Base-by-base conservation (phyloP, 78 protist species). In the Dictyostelium firmibasis region DNA sequence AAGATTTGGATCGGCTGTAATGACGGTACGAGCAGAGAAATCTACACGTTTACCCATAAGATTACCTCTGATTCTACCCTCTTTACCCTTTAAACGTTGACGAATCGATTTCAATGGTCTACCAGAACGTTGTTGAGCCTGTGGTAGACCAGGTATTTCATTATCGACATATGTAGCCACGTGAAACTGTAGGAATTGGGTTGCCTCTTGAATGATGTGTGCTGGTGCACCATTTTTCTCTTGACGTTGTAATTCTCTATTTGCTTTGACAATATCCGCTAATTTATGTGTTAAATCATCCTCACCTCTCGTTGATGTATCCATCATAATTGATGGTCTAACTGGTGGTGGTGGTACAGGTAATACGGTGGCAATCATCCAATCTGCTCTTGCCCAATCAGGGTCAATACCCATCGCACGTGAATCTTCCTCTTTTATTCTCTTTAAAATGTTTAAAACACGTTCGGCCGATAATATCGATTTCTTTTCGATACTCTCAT, bases 11-110 rank as follows among this genome's bases (percentile, higher is more conserved):
- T 99, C 99, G 83, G 99, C 98, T 10, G 99, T 99, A 97, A 99
- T 99, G 95, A 99, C 99, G 0, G 99, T 99, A 23, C 99, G 98
- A 14, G 99, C 99, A 3, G 98, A 94, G 91, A 99, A 99, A 84
- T 99, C 99, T 23, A 98, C 99, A 53, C 99, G 99, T 94, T 99
- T 99, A 36, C 99, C 99, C 99, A 99, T 99, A 41, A 99, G 97
- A 92, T 99, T 98, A 41, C 99, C 99, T 16, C 99, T 97, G 38
- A 99, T 92, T 23, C 99, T 96, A 36, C 99, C 99, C 75, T 98
- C 99, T 95, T 99, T 99, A 25, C 99, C 99, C 95, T 99, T 98
- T 76, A 99, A 83, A 23, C 99, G 97, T 91, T 99, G 99, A 31
- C 97, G 35, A 47, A 99, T 97, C 64, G 99, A 74, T 93, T 99